Percentiles rank a stretch among this genome's conserved stretches.
These are phyloP conservation scores for Teunomyces lycoperdinae DNA, from an alignment of 805 yeast species.

Conservation along the genomic window DNA sequence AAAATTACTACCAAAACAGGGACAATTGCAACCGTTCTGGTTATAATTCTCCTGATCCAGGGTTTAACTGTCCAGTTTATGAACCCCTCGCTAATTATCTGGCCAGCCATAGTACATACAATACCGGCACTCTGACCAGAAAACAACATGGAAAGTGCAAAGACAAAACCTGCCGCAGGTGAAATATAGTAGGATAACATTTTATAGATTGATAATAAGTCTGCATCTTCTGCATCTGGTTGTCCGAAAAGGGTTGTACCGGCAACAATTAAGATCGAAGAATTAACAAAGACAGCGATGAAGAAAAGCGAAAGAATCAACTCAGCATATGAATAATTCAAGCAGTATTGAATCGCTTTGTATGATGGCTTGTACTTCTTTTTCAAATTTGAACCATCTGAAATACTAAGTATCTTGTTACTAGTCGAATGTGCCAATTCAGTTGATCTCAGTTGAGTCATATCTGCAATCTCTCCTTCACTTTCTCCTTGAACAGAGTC, in stretches of 20 bases:
- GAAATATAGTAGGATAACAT: slow-evolving; percentile 43
- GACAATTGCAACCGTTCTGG: slow-evolving; percentile 40
- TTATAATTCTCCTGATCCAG: slow-evolving; percentile 42
- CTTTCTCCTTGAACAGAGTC: neutral
- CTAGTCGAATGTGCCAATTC: slow-evolving; percentile 13
- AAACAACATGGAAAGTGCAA: slow-evolving; percentile 45
- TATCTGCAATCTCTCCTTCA: neutral
- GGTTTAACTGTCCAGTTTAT: slow-evolving; percentile 44
- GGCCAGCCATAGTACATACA: slow-evolving; percentile 50
- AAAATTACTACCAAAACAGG: slow-evolving; percentile 40
- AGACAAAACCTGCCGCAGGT: slow-evolving; percentile 44
- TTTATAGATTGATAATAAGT: slow-evolving; percentile 42
- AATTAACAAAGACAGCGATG: slow-evolving; percentile 44
- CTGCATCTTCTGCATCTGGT: slow-evolving; percentile 47
- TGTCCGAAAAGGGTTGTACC: slow-evolving; percentile 40
- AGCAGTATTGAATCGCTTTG: slow-evolving; percentile 40
- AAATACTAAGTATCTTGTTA: slow-evolving; percentile 18
- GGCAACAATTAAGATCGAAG: slow-evolving; percentile 45
- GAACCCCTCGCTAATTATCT: slow-evolving; percentile 45
- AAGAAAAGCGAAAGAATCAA: slow-evolving; percentile 38
- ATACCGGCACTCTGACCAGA: slow-evolving; percentile 49
- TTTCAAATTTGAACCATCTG: slow-evolving; percentile 29
- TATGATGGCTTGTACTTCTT: slow-evolving; percentile 40
- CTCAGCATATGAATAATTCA: slow-evolving; percentile 39
- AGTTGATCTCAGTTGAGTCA: neutral